These are phyloP conservation scores for Salvia splendens DNA, from an alignment of 257 asterid genomes.

Conservation along the genomic window DNA sequence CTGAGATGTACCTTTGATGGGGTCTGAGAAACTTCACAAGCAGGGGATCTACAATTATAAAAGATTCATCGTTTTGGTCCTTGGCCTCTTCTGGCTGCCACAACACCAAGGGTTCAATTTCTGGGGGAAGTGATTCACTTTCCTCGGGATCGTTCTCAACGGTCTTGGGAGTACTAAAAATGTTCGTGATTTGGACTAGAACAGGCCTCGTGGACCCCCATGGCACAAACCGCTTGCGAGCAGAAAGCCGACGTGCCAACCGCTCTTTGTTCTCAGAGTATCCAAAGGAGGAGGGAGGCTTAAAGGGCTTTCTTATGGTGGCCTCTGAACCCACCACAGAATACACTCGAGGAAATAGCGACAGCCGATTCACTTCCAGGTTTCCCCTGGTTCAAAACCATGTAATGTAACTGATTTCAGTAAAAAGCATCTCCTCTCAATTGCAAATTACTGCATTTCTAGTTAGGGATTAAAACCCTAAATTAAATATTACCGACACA, in stretches of 20 bases:
- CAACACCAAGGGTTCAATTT: constrained; percentile 80
- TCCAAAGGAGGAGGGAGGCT: constrained; percentile 81
- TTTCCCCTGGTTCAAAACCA: constrained; percentile 62
- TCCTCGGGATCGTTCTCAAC: constrained; percentile 54
- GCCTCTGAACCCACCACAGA: constrained; percentile 69
- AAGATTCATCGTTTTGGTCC: constrained; percentile 38
- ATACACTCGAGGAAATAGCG: constrained; percentile 85
- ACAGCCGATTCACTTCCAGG: constrained; percentile 75
- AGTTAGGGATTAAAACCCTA: background rate
- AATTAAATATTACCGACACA: background rate
- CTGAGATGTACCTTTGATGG: constrained; percentile 73
- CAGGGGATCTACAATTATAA: constrained; percentile 72
- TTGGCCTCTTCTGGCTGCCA: constrained; percentile 77
- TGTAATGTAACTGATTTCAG: background rate
- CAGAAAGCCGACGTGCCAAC: constrained; percentile 73
- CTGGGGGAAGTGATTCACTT: constrained; percentile 65
- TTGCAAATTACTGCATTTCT: constrained; percentile 11
- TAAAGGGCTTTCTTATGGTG: constrained; percentile 76
- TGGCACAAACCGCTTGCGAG: constrained; percentile 93
- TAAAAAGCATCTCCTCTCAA: background rate
- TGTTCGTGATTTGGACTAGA: constrained; percentile 65
- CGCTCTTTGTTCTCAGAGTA: constrained; percentile 65
- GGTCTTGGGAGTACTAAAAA: constrained; percentile 40
- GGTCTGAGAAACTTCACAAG: constrained; percentile 95
- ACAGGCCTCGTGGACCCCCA: constrained; percentile 89